Conservation (phyloP, 2,329 filamentous ascomycete species). For the Exophiala oligosperma region DNA sequence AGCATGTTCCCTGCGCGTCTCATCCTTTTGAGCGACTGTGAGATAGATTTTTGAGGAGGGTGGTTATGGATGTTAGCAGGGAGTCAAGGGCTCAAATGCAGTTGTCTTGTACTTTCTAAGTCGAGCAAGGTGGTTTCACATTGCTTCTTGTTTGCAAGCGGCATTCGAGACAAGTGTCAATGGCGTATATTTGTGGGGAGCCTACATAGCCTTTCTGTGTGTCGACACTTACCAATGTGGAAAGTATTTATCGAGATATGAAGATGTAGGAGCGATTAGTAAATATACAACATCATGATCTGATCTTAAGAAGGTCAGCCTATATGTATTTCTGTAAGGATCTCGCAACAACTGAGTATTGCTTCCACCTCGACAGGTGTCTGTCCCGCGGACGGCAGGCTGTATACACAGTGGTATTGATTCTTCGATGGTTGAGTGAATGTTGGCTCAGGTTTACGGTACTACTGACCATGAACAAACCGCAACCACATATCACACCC, state of each 20-base stretch:
- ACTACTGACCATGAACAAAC: too few relatives aligned
- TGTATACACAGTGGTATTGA: too few relatives aligned
- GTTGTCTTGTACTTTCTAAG: background rate
- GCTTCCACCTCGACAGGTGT: too few relatives aligned
- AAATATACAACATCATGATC: background rate
- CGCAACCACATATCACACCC: too few relatives aligned
- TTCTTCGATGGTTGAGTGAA: too few relatives aligned
- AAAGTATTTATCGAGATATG: background rate
- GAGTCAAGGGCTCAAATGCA: background rate
- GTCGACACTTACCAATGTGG: background rate
- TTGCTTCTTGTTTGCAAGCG: background rate
- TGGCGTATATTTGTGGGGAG: background rate
- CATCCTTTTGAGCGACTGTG: background rate
- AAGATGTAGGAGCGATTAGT: background rate
- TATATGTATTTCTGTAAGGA: too few relatives aligned
- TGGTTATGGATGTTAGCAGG: background rate
- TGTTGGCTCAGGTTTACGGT: too few relatives aligned
- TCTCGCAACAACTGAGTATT: too few relatives aligned
- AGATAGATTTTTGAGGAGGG: background rate
- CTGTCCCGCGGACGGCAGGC: too few relatives aligned
- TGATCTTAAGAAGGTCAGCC: background rate
- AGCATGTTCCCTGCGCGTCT: too few relatives aligned
- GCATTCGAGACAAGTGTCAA: background rate
- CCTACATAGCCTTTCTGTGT: background rate
- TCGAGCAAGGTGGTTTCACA: background rate